A percentile compares a stretch with the other conserved stretches of the same genome.
Conservation (phyloP, 2,329 filamentous ascomycete species). For the Trichoderma aggressivum region DNA sequence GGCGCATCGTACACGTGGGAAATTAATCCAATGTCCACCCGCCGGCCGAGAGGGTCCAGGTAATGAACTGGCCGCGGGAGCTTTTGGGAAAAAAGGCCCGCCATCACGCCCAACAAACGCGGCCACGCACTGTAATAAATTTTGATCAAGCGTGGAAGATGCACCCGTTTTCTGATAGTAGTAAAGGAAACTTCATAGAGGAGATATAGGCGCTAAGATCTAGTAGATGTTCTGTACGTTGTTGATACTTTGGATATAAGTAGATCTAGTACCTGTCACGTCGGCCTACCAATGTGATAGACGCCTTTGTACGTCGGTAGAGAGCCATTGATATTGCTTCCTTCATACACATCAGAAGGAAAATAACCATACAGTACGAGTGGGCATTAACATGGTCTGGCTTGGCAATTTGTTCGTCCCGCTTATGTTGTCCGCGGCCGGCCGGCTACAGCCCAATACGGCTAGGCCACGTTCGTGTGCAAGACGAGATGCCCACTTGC, state of each 20-base stretch:
- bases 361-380: neutral
- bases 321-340: neutral
- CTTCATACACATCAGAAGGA: neutral
- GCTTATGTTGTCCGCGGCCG: neutral
- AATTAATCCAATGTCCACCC: conserved; percentile 14
- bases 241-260: neutral
- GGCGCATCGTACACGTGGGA: conserved; percentile 6
- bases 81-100: neutral
- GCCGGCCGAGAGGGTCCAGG: neutral
- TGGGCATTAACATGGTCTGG: neutral
- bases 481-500: neutral
- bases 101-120: neutral
- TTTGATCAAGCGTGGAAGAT: neutral
- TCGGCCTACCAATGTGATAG: neutral
- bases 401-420: neutral
- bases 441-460: conserved; percentile 2
- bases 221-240: neutral
- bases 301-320: neutral
- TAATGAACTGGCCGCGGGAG: neutral
- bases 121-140: neutral
- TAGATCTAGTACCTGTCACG: neutral
- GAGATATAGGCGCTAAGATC: neutral
- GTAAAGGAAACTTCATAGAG: neutral
- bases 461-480: conserved; percentile 7
- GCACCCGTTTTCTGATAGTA: neutral